Evolutionary conservation across 2,329 filamentous ascomycete genomes (phyloP), one percentile per base, ranked within the genome.

Genomic region (Aspergillus terreus): DNA sequence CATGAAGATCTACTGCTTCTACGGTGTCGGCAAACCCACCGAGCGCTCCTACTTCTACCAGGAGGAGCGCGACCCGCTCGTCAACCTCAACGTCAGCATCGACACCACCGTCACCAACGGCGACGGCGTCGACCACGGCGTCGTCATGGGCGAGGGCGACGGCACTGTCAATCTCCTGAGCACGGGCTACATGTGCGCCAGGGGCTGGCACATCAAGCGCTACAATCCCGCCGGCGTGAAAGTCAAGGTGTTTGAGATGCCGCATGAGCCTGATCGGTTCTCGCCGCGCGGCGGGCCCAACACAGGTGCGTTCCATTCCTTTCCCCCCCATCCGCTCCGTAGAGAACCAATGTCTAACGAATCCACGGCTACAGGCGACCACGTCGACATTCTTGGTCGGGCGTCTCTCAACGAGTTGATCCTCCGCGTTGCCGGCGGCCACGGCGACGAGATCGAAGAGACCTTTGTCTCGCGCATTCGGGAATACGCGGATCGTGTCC

Each of bases 1-100:
- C 64, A 77, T 99, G 64, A 96, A 96, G 69, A 90, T 99, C 11
- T 97, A 92, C 73, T 97, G 94, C 74, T 97, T 99, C 76, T 97
- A 99, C 67, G 94, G 80, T 59, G 84, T 96, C 4, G 92, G 92
- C 36, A 99, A 97, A 69, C 87, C 89, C 3, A 97, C 92, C 0
- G 92, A 99, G 71, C 83, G 92, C 50, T 85, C 86, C 14, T 99
- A 97, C 69, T 99, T 88, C 69, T 99, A 99, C 72, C 86, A 87
- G 30, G 77, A 83, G 40, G 88, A 92, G 43, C 75, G 77, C 10
- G 83, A 89, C 7, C 73, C 80, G 0, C 63, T 82, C n/a, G 84
- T 83, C 6, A 84, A 81, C 15, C 61, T 73, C 14, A 73, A 73
- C 44, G 72, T 81, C 32, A 79, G 76, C 25, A 79, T 82, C 47